phyloP scores from a whole-genome alignment of 192 early-diverging fungal species.

The Funneliformis mosseae region DNA sequence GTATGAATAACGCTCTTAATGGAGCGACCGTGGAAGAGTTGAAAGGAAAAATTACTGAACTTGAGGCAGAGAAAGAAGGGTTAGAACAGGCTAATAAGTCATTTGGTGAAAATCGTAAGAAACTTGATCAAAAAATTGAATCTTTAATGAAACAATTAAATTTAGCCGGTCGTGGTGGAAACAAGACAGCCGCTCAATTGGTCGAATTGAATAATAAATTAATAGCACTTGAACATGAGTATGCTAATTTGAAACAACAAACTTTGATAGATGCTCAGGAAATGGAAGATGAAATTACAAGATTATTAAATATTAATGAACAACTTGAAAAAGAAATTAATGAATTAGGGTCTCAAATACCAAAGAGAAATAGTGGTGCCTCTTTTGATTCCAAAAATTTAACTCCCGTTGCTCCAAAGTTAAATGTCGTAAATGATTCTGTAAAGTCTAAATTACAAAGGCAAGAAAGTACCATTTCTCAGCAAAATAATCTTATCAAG shows the following conservation, averaged over 20 bases:
- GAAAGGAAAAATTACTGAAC: neutral
- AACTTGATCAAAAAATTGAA: constrained; percentile 25
- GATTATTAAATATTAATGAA: constrained; percentile 8
- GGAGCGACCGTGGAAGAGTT: neutral
- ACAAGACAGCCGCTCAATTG: neutral
- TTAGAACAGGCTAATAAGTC: constrained; percentile 21
- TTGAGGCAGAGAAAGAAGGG: constrained; percentile 28
- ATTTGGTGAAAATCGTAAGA: constrained; percentile 13
- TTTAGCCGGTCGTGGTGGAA: neutral
- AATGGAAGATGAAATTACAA: constrained; percentile 21
- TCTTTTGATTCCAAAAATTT: neutral
- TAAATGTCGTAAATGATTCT: neutral
- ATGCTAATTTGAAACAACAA: constrained; percentile 10
- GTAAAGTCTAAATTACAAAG: neutral
- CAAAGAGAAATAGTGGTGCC: neutral
- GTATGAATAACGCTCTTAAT: neutral
- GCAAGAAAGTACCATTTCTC: constrained; percentile 5
- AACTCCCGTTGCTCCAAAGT: neutral
- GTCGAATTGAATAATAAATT: constrained; percentile 12
- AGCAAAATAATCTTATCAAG: constrained; percentile 18
- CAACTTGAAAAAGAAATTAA: constrained; percentile 13
- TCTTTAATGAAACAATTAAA: constrained; percentile 20
- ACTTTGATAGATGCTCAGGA: neutral
- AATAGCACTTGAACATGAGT: neutral
- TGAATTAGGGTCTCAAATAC: neutral